Evolutionary conservation across 331 rosid species (phyloP), one percentile per base, ranked within the genome.

Genomic region (Cydonia oblonga): DNA sequence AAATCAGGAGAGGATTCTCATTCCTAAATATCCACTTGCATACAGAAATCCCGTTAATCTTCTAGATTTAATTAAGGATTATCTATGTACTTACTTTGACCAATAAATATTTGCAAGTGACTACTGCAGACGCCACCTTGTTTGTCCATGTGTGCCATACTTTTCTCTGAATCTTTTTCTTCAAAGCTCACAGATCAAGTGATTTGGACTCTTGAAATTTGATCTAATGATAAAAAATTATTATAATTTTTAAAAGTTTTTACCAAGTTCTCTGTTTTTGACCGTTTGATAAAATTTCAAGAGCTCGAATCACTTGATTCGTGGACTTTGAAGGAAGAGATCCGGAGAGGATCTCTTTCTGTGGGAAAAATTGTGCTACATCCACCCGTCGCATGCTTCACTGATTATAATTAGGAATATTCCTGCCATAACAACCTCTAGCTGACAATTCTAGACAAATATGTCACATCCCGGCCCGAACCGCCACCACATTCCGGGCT

Each of bases 271-370:
- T 38, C 1, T 38, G 0, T 3, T 9, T 38, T 9, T 38, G 0
- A 0, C 13, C 4, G 1, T 10, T 38, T 0, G 0, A 1, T 38
- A 4, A 38, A 38, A 38, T 38, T 38, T 38, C 0, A 38, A 38
- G 4, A 38, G 0, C 0, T 0, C 2, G 0, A 0, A 38, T 38
- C 4, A 38, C 4, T 38, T 38, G 13, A 38, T 9, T 1, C 13
- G 0, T 38, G 1, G 0, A 38, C 42, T 38, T 38, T 9, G 13
- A 1, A 38, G 0, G 13, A 32, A 32, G 9, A 32, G 0, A 32
- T 32, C 9, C 9, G 2, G 0, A 32, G 0, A 32, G 0, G 9
- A 32, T 32, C 38, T 32, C 0, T 32, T 32, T 38, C 42, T 0
- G 18, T 56, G 29, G 16, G 29, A 56, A 22, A 22, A 56, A 9